Evolutionary conservation across 106 monocot genomes (phyloP).

Genomic region (Narthecium ossifragum): DNA sequence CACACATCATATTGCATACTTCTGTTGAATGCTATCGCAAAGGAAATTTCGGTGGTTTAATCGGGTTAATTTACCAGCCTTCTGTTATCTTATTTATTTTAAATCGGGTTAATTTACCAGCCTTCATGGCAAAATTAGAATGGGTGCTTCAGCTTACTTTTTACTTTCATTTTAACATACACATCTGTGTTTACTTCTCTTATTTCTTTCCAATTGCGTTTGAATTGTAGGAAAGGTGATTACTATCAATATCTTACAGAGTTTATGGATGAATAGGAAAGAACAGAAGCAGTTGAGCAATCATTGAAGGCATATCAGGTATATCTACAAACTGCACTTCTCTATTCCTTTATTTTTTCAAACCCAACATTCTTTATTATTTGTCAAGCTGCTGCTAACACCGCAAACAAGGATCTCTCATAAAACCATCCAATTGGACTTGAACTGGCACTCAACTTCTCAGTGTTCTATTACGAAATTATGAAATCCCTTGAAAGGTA

Average conservation of each 20-base stretch:
- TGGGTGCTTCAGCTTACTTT: too few relatives aligned
- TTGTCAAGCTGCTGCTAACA: slow-evolving; percentile 31
- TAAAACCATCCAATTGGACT: slow-evolving; percentile 59
- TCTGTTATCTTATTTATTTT: too few relatives aligned
- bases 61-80: too few relatives aligned
- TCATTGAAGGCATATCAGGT: slow-evolving; percentile 38
- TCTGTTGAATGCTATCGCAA: too few relatives aligned
- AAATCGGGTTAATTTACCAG: too few relatives aligned
- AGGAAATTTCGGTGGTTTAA: too few relatives aligned
- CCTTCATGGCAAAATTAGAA: too few relatives aligned
- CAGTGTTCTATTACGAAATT: slow-evolving; percentile 65
- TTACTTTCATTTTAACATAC: too few relatives aligned
- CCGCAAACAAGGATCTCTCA: slow-evolving; percentile 31
- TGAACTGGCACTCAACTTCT: slow-evolving; percentile 55
- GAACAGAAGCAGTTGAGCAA: slow-evolving; percentile 36
- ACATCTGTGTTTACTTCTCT: background rate
- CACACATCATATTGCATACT: too few relatives aligned
- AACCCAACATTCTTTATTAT: background rate
- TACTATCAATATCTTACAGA: slow-evolving; percentile 38
- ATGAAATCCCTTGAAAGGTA: slow-evolving; percentile 50
- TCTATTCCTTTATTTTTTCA: too few relatives aligned
- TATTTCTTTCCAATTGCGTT: too few relatives aligned
- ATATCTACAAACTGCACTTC: too few relatives aligned
- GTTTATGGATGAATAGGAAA: slow-evolving; percentile 30
- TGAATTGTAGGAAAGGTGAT: slow-evolving; percentile 36